Evolutionary conservation across 2,329 filamentous ascomycete species (phyloP).

Genomic region (Didymella keratinophila): DNA sequence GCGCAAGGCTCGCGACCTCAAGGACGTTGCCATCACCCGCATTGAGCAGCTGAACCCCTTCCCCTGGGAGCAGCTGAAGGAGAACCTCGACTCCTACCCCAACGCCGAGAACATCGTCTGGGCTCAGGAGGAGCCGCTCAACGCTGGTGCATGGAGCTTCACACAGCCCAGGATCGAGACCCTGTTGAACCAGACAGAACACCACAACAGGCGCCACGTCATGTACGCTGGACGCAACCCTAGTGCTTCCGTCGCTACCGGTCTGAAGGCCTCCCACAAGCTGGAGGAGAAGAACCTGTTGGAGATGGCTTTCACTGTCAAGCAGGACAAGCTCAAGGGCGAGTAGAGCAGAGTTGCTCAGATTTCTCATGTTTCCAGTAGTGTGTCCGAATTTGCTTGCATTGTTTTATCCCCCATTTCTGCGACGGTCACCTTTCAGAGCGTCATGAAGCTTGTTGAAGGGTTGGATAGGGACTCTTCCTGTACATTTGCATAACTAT

Average conservation of each 20-base stretch:
- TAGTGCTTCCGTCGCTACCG: slow-evolving; percentile 91
- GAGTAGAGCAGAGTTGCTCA: slow-evolving; percentile 54
- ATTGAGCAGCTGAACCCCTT: slow-evolving; percentile 98
- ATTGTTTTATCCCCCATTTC: slow-evolving; percentile 29
- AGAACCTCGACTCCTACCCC: slow-evolving; percentile 95
- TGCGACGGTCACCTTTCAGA: slow-evolving; percentile 15
- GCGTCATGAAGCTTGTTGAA: slow-evolving; percentile 16
- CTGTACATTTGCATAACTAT: slow-evolving; percentile 40
- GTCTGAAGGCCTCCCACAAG: slow-evolving; percentile 84
- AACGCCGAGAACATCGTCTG: slow-evolving; percentile 98
- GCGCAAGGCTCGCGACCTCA: slow-evolving; percentile 83
- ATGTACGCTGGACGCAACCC: slow-evolving; percentile 96
- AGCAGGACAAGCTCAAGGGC: slow-evolving; percentile 72
- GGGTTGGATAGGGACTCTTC: slow-evolving; percentile 28
- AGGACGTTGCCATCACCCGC: slow-evolving; percentile 91
- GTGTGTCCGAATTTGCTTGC: slow-evolving; percentile 24
- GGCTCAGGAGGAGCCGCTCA: slow-evolving; percentile 97
- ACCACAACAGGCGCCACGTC: slow-evolving; percentile 93
- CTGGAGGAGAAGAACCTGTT: slow-evolving; percentile 93
- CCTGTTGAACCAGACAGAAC: slow-evolving; percentile 86
- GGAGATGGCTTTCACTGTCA: slow-evolving; percentile 68
- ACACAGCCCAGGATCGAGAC: slow-evolving; percentile 98
- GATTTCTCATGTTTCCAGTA: slow-evolving; percentile 17
- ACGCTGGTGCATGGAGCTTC: slow-evolving; percentile 96
- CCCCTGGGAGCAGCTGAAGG: slow-evolving; percentile 95